Evolutionary conservation across 495 filamentous ascomycete genomes (phyloP).

Genomic region (Penicillium ochrochloron): DNA sequence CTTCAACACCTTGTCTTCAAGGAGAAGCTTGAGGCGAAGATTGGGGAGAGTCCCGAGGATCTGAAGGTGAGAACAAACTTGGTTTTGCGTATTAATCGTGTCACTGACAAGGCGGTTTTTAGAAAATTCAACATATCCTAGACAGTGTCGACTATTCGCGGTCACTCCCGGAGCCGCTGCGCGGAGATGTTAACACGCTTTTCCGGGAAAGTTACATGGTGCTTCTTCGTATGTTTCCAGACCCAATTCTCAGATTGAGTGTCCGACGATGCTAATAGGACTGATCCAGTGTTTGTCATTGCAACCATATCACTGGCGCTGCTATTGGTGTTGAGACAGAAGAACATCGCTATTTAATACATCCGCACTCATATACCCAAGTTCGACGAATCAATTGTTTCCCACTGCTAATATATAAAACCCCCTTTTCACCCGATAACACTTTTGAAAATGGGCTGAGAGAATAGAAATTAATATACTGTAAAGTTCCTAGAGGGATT

Average conservation of each 20-base stretch:
- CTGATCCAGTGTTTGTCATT: background rate
- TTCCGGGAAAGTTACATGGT: constrained; percentile 1
- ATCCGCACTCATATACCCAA: background rate
- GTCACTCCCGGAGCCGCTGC: background rate
- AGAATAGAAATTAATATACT: too few species aligned
- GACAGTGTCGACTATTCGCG: background rate
- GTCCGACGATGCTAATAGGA: background rate
- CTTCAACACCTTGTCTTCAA: background rate
- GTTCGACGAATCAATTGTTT: background rate
- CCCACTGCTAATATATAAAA: too few species aligned
- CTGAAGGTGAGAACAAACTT: background rate
- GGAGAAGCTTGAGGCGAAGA: background rate
- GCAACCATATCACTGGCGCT: background rate
- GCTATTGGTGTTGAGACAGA: background rate
- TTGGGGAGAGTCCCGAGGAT: background rate
- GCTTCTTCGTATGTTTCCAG: background rate
- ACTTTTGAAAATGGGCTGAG: too few species aligned
- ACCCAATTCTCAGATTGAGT: background rate
- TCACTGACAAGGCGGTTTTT: background rate
- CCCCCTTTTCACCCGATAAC: too few species aligned
- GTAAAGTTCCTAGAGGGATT: too few species aligned
- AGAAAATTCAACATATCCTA: background rate
- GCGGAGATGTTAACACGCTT: background rate
- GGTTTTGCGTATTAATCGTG: background rate
- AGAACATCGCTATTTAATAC: background rate